phyloP scores from a whole-genome alignment of 345 rosid genomes.

The Anacardium occidentale region DNA sequence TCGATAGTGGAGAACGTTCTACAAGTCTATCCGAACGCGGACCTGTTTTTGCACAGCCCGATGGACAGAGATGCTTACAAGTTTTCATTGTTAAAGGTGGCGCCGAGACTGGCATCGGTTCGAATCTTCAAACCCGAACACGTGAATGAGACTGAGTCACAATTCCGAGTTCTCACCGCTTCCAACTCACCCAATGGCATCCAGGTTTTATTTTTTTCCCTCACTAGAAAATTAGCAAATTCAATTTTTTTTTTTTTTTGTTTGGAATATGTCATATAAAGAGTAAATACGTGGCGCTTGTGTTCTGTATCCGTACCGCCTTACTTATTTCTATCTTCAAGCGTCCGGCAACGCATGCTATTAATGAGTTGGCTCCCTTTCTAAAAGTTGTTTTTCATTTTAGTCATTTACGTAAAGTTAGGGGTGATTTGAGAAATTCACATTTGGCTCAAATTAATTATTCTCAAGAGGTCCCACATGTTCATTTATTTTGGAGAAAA shows the following conservation, averaged over 20 bases:
- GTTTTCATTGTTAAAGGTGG: conserved; percentile 54
- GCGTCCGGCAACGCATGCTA: not conserved
- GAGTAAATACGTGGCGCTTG: not conserved
- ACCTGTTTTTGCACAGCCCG: conserved; percentile 83
- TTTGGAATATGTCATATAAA: not conserved
- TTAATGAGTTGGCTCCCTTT: not conserved
- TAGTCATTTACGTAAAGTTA: no score
- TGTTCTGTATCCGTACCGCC: not conserved
- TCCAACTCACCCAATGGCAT: conserved; percentile 83
- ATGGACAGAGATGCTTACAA: conserved; percentile 67
- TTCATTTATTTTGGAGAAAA: not conserved
- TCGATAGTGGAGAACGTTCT: conserved; percentile 73
- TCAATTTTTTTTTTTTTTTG: not conserved
- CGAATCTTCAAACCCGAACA: conserved; percentile 59
- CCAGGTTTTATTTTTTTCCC: conserved; percentile 46
- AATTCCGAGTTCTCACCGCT: conserved; percentile 73
- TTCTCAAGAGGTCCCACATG: no score
- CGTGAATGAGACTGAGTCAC: conserved; percentile 48
- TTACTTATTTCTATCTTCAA: not conserved
- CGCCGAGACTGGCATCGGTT: conserved; percentile 67
- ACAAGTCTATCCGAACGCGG: conserved; percentile 65
- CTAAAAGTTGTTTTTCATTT: no score
- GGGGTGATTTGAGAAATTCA: not conserved
- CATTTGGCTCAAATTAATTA: no score
- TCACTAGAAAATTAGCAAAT: no score